Evolutionary conservation across 2,329 filamentous ascomycete genomes (phyloP).

Genomic region (Fusarium nodosum): DNA sequence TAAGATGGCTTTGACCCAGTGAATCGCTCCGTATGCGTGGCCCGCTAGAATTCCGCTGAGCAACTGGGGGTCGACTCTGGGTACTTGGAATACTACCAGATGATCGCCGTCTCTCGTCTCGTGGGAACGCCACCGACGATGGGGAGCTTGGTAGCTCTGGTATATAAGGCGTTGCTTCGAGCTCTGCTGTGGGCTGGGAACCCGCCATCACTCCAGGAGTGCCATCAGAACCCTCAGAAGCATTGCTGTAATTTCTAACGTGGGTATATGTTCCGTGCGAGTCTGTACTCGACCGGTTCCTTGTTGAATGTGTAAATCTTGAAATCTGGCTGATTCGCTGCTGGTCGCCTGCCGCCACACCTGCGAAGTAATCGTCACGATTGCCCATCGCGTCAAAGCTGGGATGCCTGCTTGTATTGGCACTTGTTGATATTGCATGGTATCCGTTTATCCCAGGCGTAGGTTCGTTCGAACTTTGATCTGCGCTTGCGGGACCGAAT

Average conservation of each 20-base stretch:
- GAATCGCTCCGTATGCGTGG: slow-evolving; percentile 47
- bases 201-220: slow-evolving; percentile 47
- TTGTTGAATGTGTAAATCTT: slow-evolving; percentile 40
- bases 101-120: slow-evolving; percentile 49
- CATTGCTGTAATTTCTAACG: slow-evolving; percentile 59
- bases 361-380: slow-evolving; percentile 51
- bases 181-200: slow-evolving; percentile 50
- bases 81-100: slow-evolving; percentile 42
- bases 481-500: slow-evolving; percentile 39
- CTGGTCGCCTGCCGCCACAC: slow-evolving; percentile 10
- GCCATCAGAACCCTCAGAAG: slow-evolving; percentile 59
- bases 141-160: slow-evolving; percentile 56
- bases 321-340: slow-evolving; percentile 43
- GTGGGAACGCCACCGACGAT: slow-evolving; percentile 34
- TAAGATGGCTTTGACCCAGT: slow-evolving; percentile 42
- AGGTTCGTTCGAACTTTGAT: slow-evolving; percentile 50
- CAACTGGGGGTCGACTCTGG: slow-evolving; percentile 44
- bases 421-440: slow-evolving; percentile 43
- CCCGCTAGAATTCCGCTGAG: slow-evolving; percentile 50
- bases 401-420: slow-evolving; percentile 47
- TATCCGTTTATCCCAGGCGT: slow-evolving; percentile 48
- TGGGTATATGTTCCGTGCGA: slow-evolving; percentile 57
- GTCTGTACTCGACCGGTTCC: slow-evolving; percentile 55
- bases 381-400: slow-evolving; percentile 50
- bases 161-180: slow-evolving; percentile 54